Evolutionary conservation across 148 eudicot genomes (phyloP), one percentile per base, ranked within the genome.

Genomic region (Camellia lanceoleosa): DNA sequence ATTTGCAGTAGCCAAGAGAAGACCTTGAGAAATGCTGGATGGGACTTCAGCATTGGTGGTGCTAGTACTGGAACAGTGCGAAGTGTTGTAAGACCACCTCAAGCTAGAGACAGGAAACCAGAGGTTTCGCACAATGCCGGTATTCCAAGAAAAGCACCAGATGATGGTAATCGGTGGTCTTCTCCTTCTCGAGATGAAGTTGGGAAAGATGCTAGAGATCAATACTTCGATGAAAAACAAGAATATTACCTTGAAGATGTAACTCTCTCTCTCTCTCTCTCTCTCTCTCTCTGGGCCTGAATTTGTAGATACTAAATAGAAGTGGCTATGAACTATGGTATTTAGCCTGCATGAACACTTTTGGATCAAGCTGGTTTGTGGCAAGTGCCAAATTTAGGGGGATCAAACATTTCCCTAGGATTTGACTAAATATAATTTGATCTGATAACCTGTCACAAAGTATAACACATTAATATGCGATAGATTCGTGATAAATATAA

Each of bases 31-130:
- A 66, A 66, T 38, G 43, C 70, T 30, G 70, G 70, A 38, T 66
- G 70, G 70, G 70, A 66, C 16, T 66, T 66, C 70, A 66, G 70
- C 5, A 66, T 66, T 38, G 70, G 46, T 66, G 46, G 46, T n/a
- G 4, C 64, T 15, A n/a, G 64, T 74, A 55, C 77, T 74, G 77
- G 77, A 42, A 74, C 65, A 38, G 77, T 74, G 30, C 91, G 97
- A 80, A 91, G 93, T 83, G 91, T 76, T 78, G 89, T 90, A 81
- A 90, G 88, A 83, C 97, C 94, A 68, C 97, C 98, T 86, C 94
- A 89, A 60, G 84, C 87, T 77, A 89, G 91, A 84, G 93, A 93
- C 23, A 90, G 87, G 78, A 90, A 86, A 82, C 87, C 88, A 77
- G 98, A 88, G 56, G 87, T 78, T 83, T 85, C 81, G 54, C 81